A percentile compares a stretch with the other conserved stretches of the same genome.
phyloP scores from a whole-genome alignment of 768 basidiomycete species.

The Podaxis sp. region DNA sequence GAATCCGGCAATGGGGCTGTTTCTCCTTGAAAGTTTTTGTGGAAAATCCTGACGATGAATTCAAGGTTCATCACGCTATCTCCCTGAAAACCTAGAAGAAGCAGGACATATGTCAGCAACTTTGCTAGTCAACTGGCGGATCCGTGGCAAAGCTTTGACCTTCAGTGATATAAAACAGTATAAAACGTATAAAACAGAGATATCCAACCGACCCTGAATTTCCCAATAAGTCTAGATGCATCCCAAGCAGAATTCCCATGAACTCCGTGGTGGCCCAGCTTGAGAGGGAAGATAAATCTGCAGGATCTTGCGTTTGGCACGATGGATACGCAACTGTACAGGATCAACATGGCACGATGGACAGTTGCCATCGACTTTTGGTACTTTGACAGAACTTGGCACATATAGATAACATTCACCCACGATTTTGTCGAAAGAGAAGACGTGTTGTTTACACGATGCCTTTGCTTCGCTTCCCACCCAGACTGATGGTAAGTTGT shows the following conservation, averaged over 20 bases:
- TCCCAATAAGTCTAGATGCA: conserved; percentile 5
- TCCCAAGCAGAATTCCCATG: background rate
- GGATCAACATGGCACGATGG: conserved; percentile 5
- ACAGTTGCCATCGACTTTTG: conserved; percentile 9
- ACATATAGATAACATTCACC: conserved; percentile 3
- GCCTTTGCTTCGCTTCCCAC: background rate
- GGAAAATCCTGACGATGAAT: background rate
- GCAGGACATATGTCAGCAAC: background rate
- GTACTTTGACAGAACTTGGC: background rate
- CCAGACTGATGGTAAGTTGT: background rate
- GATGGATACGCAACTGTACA: background rate
- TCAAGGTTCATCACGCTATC: background rate
- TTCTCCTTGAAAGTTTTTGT: background rate
- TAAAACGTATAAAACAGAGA: background rate
- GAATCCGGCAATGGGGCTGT: background rate
- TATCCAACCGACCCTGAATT: background rate
- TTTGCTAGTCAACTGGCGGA: background rate
- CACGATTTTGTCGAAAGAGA: conserved; percentile 12
- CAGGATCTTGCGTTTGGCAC: conserved; percentile 2
- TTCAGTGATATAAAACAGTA: background rate
- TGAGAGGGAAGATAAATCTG: background rate
- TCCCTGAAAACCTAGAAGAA: background rate
- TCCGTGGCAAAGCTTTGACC: background rate
- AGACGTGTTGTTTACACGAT: background rate
- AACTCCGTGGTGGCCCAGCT: conserved; percentile 1